Evolutionary conservation across 805 yeast species (phyloP), one percentile per base, ranked within the genome.

Genomic region (Candida sanyiensis): DNA sequence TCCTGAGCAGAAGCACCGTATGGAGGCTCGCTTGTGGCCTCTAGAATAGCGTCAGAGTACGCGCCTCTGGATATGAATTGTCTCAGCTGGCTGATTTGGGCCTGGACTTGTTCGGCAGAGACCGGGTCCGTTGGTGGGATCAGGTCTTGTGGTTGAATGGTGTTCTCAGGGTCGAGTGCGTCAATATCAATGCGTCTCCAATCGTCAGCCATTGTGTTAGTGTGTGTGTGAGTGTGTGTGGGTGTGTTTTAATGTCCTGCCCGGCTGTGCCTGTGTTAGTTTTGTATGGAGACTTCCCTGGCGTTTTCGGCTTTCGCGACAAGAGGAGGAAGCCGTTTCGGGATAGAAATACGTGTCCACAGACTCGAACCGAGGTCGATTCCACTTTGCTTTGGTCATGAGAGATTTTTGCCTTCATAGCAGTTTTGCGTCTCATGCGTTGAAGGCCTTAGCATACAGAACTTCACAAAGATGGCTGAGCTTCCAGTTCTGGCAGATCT

Each of bases 151-250:
- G 70, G 69, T 23, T 80, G 69, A 46, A 84, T 61, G 13, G 66
- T 67, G 50, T 73, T 74, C 33, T 89, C 96, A 4, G 95, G 84
- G 56, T 89, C 96, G 48, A 78, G 79, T 13, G 87, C 84, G 62
- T 93, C 97, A 38, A 93, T 80, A 60, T 93, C 96, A 51, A 90
- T 86, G 72, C 93, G 79, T 74, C 98, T 83, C 95, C 95, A 84
- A 57, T 82, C 88, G 44, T 75, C 80, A 77, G 77, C 75, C 34
- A 27, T 42, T 27, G 31, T 13, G 20, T 35, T 13, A 12, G 22
- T 29, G 9, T 26, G 11, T n/a, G 17, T 25, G 12, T 6, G 28
- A n/a, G n/a, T n/a, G n/a, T n/a, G n/a, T n/a, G n/a, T n/a, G n/a
- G n/a, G n/a, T n/a, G n/a, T n/a, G n/a, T n/a, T n/a, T n/a, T n/a